Base-by-base conservation (phyloP, 169 alveolate species). In the Plasmodium vivax region DNA sequence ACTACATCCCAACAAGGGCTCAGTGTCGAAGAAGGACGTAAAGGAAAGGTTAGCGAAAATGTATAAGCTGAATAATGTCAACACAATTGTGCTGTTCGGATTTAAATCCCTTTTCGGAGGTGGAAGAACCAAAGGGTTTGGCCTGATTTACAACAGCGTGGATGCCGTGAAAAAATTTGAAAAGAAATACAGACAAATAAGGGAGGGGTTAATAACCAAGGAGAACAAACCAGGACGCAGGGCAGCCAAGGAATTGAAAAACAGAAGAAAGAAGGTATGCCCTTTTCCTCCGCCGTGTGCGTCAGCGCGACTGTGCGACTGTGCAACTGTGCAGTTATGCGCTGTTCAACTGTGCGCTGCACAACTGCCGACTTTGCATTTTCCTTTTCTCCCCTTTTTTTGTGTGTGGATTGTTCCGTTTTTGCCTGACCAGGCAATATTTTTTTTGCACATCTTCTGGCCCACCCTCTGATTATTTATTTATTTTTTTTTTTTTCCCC, bases 91-190 rank as follows among this genome's bases (percentile, higher is more conserved):
- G 71, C 95, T 98, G 43, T 98, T 97, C 92, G 99, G 99, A 43
- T 96, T 99, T 94, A 98, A 98, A 96, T 98, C 99, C 32, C 98
- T 98, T 82, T 99, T 98, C 95, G 99, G 99, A 58, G 99, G 99
- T 32, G 99, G 99, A 32, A 96, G 98, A 85, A 96, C 99, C 82
- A 96, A 98, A 19, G 99, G 99, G 14, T 98, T 98, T 94, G 99
- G 99, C 27, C 95, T 97, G 92, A 97, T 99, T 96, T 98, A 98
- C 85, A 99, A 98, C 96, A 97, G 96, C 93, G 92, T 98, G 74
- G 98, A 97, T 45, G 97, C 98, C 41, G 98, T 97, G 34, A 97
- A 97, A 96, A 95, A 96, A 56, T 98, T 97, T 95, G 99, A 98
- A 83, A 96, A 95, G 83, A 97, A 95, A 83, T 98, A 97, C 96